These are phyloP conservation scores for Penicillium concentricum DNA, from an alignment of 2,329 filamentous ascomycete genomes.

Conservation along the genomic window DNA sequence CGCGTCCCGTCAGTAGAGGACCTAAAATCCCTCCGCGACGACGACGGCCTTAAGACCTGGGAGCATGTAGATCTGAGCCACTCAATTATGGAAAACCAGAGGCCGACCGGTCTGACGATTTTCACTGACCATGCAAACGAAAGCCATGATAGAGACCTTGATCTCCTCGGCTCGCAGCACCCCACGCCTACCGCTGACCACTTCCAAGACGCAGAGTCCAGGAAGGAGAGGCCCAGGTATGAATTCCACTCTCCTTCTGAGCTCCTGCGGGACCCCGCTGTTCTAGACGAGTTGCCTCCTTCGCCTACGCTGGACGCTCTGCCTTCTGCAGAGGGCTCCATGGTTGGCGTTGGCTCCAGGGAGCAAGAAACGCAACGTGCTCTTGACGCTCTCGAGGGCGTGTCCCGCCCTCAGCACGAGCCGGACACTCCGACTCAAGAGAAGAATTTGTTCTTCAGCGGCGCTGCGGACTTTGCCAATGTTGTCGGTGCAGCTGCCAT, in stretches of 20 bases:
- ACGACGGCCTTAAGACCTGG: slow-evolving; percentile 29
- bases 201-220: slow-evolving; percentile 37
- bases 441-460: neutral
- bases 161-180: slow-evolving; percentile 62
- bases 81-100: slow-evolving; percentile 24
- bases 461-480: slow-evolving; percentile 13
- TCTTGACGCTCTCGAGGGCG: slow-evolving; percentile 18
- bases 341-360: slow-evolving; percentile 24
- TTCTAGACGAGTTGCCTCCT: slow-evolving; percentile 24
- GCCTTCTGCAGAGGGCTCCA: slow-evolving; percentile 34
- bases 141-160: slow-evolving; percentile 35
- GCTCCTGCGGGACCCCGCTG: slow-evolving; percentile 40
- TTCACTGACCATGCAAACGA: slow-evolving; percentile 36
- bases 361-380: slow-evolving; percentile 14
- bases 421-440: slow-evolving; percentile 14
- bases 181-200: slow-evolving; percentile 65
- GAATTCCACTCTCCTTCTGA: slow-evolving; percentile 50
- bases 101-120: slow-evolving; percentile 27
- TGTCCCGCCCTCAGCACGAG: slow-evolving; percentile 12
- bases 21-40: slow-evolving; percentile 29
- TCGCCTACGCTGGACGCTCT: slow-evolving; percentile 24
- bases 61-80: slow-evolving; percentile 31
- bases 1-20: slow-evolving; percentile 48
- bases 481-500: slow-evolving; percentile 27
- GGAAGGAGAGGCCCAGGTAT: slow-evolving; percentile 44